phyloP scores from a whole-genome alignment of 495 filamentous ascomycete genomes.

The Penicillium taxi region DNA sequence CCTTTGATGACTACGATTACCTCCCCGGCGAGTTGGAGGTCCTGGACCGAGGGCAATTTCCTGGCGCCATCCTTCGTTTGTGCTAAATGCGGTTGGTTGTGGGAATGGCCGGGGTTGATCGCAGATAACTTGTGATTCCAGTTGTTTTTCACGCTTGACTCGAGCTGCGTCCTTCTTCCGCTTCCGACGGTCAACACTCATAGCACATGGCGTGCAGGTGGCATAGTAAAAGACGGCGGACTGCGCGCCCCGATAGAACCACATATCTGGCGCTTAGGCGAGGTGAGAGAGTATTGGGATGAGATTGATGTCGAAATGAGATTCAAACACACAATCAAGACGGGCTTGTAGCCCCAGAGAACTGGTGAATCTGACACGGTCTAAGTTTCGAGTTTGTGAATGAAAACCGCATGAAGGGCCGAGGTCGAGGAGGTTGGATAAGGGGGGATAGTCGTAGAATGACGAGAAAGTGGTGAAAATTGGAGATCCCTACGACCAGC shows the following conservation, averaged over 20 bases:
- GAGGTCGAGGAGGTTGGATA: constrained; percentile 13
- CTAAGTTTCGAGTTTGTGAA: constrained; percentile 19
- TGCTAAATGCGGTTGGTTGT: constrained; percentile 73
- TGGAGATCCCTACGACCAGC: constrained; percentile 34
- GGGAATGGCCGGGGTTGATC: constrained; percentile 65
- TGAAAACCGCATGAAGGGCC: constrained; percentile 39
- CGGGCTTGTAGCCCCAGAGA: constrained; percentile 19
- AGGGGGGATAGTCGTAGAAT: constrained; percentile 9
- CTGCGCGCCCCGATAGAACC: constrained; percentile 54
- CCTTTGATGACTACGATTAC: constrained; percentile 35
- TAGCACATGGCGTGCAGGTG: constrained; percentile 73
- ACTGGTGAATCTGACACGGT: constrained; percentile 18
- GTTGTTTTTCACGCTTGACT: constrained; percentile 50
- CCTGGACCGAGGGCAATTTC: constrained; percentile 76
- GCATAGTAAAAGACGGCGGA: constrained; percentile 82
- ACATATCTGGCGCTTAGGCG: no score
- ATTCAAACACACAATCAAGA: constrained; percentile 14
- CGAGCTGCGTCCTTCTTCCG: constrained; percentile 56
- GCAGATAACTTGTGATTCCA: constrained; percentile 38
- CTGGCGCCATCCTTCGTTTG: constrained; percentile 78
- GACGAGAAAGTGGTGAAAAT: constrained; percentile 10
- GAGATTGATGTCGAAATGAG: not conserved
- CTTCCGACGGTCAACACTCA: constrained; percentile 53
- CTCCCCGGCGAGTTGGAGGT: constrained; percentile 51
- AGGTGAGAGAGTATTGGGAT: constrained; percentile 12